Base-by-base conservation (phyloP, 345 rosid genomes). In the Ceriops tagal region DNA sequence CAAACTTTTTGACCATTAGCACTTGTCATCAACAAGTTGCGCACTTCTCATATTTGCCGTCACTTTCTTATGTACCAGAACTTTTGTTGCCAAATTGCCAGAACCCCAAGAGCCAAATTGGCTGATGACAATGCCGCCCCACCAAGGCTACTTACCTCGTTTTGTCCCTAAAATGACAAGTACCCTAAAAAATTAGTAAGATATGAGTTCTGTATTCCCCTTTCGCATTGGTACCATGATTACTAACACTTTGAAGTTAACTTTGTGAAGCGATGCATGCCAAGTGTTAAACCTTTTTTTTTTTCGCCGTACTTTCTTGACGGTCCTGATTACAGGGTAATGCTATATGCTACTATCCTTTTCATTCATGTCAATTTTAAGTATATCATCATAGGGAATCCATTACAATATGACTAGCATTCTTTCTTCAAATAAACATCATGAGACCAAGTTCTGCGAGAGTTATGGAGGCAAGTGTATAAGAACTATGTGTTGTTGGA, bases 401-500 rank as follows among this genome's bases (percentile, higher is more conserved):
- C 49, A 43, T 43, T 43, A 43, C 16, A 43, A 43, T 13, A 60
- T 73, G 75, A 69, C 65, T 49, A 31, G 57, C 56, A 20, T 53
- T 43, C 49, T 51, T 62, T 35, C 58, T 24, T 8, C 22, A 28
- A 58, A 63, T 34, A 75, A 75, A 13, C 65, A 35, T 57, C 56
- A 71, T 52, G 66, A 66, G 62, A 69, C 66, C 71, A 28, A 60
- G 47, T 58, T 62, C 31, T 58, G 47, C 27, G 53, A 57, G 21
- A 39, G 26, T 16, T 20, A 58, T 68, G 26, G 19, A 15, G 26
- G 27, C 30, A 37, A 39, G 43, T 46, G 56, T 57, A 22, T 39
- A 58, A 20, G 16, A 20, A 68, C 71, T 59, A 27, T 68, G 10
- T 57, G 35, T 5, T 57, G 55, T 58, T 19, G 56, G 49, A 27